Percentiles rank a stretch among this genome's conserved stretches.
Evolutionary conservation across 306 rosid species (phyloP).

Genomic region (Arachis hypogaea): DNA sequence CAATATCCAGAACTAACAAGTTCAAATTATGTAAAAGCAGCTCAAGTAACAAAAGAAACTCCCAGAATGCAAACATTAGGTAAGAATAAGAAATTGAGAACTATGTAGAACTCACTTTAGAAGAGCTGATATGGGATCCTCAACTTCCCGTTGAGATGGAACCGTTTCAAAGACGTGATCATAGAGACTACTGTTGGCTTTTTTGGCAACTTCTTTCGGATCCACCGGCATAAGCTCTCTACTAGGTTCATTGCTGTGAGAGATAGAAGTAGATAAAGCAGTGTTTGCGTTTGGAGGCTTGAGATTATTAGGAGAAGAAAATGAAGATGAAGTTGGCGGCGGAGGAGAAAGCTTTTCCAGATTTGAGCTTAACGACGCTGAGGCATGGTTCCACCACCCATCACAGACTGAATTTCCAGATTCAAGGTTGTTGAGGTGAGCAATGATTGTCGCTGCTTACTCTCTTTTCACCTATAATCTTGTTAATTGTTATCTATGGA

Average conservation of each 20-base stretch:
- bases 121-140: conserved; percentile 55
- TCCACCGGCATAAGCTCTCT: conserved; percentile 8
- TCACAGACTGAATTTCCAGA: neutral
- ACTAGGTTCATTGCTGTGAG: conserved; percentile 28
- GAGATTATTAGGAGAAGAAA: conserved; percentile 27
- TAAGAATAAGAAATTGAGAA: neutral
- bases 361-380: conserved; percentile 25
- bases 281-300: conserved; percentile 36
- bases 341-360: conserved; percentile 17
- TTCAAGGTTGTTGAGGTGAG: too few relatives aligned
- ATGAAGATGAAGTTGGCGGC: conserved; percentile 16
- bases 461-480: too few relatives aligned
- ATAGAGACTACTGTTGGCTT: conserved; percentile 24
- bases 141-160: conserved; percentile 64
- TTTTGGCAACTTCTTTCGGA: conserved; percentile 29
- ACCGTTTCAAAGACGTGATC: conserved; percentile 48
- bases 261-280: conserved; percentile 36
- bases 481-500: too few relatives aligned
- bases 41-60: neutral
- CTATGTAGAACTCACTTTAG: conserved; percentile 49
- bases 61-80: neutral
- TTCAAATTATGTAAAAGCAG: neutral
- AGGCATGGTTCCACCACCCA: conserved; percentile 57
- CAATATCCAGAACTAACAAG: neutral
- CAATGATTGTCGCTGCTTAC: too few relatives aligned